Evolutionary conservation across 352 stramenopile genomes (phyloP).

Genomic region (Pythium monospermum): DNA sequence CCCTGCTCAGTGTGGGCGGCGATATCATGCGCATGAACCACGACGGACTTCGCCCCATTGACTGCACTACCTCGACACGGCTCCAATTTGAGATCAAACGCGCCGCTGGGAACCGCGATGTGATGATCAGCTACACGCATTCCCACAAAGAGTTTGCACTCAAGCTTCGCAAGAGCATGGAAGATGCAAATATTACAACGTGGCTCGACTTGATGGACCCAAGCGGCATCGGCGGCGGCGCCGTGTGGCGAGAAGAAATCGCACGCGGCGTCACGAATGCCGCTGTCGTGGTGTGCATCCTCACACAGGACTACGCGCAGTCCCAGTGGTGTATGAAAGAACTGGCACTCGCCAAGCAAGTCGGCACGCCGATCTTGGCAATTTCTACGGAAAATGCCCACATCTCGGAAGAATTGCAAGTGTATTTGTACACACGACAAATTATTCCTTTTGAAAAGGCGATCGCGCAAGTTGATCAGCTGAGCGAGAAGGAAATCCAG

Average conservation of each 20-base stretch:
- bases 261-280: conserved; percentile 57
- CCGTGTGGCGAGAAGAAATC: conserved; percentile 66
- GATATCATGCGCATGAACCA: conserved; percentile 81
- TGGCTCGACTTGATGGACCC: conserved; percentile 70
- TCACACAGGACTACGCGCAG: conserved; percentile 55
- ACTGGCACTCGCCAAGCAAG: conserved; percentile 59
- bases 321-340: conserved; percentile 67
- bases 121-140: conserved; percentile 77
- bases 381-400: conserved; percentile 67
- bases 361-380: conserved; percentile 69
- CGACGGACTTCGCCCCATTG: conserved; percentile 45
- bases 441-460: conserved; percentile 74
- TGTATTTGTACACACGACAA: conserved; percentile 81
- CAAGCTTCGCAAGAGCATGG: conserved; percentile 48
- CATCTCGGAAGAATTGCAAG: conserved; percentile 79
- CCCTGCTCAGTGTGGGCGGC: conserved; percentile 61
- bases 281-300: conserved; percentile 47
- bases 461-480: conserved; percentile 46
- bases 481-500: conserved; percentile 33
- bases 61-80: conserved; percentile 57
- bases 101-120: conserved; percentile 54
- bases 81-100: conserved; percentile 73
- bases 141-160: conserved; percentile 59
- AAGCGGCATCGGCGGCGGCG: conserved; percentile 49
- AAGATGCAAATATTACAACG: conserved; percentile 57